Conservation (phyloP, 805 yeast species). For the Wickerhamomyces canadensis region DNA sequence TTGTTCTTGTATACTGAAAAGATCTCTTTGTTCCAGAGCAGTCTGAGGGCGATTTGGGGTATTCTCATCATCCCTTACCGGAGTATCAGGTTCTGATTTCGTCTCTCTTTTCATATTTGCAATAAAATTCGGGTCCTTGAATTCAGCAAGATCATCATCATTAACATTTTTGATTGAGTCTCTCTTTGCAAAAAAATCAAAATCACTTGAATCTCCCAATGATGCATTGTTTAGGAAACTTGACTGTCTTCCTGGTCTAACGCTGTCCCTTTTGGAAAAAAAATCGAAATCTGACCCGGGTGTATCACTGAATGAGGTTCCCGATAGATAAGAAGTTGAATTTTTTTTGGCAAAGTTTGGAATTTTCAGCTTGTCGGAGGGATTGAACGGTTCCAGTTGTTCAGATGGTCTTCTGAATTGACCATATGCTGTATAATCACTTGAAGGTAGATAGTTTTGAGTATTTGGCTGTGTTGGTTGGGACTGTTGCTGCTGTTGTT, state of each 20-base stretch:
- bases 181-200: constrained; percentile 23
- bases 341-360: constrained; percentile 21
- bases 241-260: constrained; percentile 20
- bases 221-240: constrained; percentile 19
- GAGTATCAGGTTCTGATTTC: constrained; percentile 19
- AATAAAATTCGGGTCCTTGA: constrained; percentile 8
- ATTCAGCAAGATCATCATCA: constrained; percentile 9
- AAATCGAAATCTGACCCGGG: constrained; percentile 20
- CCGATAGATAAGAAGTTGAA: constrained; percentile 9
- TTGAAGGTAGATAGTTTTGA: constrained; percentile 11
- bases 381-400: constrained; percentile 42
- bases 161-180: constrained; percentile 22
- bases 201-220: constrained; percentile 21
- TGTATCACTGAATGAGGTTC: constrained; percentile 12
- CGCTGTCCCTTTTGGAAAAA: constrained; percentile 22
- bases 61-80: constrained; percentile 3
- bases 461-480: constrained; percentile 1
- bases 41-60: constrained; percentile 3
- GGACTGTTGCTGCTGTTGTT: background rate
- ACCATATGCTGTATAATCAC: constrained; percentile 23
- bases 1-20: background rate
- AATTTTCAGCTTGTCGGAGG: constrained; percentile 26
- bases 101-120: constrained; percentile 12
- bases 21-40: constrained; percentile 2
- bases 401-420: constrained; percentile 40